Conservation (phyloP, 306 rosid genomes). For the Malus asiatica region DNA sequence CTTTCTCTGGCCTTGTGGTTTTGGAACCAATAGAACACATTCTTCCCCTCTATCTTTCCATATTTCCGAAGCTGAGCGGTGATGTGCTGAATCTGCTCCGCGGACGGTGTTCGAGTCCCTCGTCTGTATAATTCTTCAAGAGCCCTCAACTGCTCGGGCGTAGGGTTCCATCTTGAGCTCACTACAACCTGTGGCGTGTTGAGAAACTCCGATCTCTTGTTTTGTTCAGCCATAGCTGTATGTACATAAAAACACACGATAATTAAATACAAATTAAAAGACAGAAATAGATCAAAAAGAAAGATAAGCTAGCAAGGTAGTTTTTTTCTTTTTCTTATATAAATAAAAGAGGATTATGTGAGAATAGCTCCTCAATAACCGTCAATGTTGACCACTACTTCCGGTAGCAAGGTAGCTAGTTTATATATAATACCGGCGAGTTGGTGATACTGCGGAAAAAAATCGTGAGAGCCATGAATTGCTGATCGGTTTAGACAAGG, state of each 20-base stretch:
- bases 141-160: constrained; percentile 78
- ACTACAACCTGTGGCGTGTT: constrained; percentile 46
- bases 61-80: constrained; percentile 73
- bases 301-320: background rate
- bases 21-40: constrained; percentile 95
- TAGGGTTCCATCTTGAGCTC: constrained; percentile 97
- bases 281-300: background rate
- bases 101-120: constrained; percentile 90
- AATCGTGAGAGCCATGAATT: constrained; percentile 29
- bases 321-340: too few relatives aligned
- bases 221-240: constrained; percentile 36
- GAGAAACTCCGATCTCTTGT: constrained; percentile 43
- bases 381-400: background rate
- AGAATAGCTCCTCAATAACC: background rate
- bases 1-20: constrained; percentile 95
- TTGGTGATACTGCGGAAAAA: constrained; percentile 59
- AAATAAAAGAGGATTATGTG: background rate
- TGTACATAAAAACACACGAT: background rate
- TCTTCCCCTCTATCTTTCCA: constrained; percentile 94
- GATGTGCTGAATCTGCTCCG: constrained; percentile 88
- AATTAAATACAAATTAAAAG: background rate
- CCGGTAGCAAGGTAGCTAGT: background rate
- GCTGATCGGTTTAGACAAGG: constrained; percentile 29
- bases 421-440: constrained; percentile 33
- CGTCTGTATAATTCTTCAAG: constrained; percentile 70